These are phyloP conservation scores for Saturnispora hagleri DNA, from an alignment of 805 yeast species.

Conservation along the genomic window DNA sequence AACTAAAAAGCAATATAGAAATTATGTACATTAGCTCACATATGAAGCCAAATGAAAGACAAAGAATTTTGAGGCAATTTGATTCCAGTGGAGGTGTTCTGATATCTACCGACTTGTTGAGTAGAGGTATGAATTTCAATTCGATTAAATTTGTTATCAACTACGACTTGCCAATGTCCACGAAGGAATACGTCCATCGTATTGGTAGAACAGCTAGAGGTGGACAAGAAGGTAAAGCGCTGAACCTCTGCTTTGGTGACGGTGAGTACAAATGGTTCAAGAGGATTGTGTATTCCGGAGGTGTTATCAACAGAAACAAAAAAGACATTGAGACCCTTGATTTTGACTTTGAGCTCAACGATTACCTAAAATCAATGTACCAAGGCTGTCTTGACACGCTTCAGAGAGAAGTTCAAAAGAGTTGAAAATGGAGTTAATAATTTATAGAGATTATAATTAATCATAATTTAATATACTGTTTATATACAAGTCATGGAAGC, in stretches of 20 bases:
- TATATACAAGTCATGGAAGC: constrained; percentile 7
- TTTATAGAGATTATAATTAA: not conserved
- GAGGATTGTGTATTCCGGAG: constrained; percentile 35
- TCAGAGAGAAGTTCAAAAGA: constrained; percentile 32
- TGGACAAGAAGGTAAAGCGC: constrained; percentile 63
- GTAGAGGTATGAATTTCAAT: constrained; percentile 87
- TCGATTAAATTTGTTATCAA: constrained; percentile 70
- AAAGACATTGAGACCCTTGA: constrained; percentile 28
- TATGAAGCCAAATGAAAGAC: constrained; percentile 43
- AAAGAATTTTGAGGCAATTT: constrained; percentile 52
- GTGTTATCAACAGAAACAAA: constrained; percentile 43
- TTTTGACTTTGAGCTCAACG: constrained; percentile 27
- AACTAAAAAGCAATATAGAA: constrained; percentile 13
- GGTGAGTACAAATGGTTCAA: constrained; percentile 67
- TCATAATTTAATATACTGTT: not conserved
- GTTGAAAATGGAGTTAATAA: not conserved
- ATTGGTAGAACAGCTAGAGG: constrained; percentile 98
- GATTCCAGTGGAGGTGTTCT: constrained; percentile 38
- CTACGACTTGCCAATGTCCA: constrained; percentile 82
- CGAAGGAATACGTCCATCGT: constrained; percentile 90
- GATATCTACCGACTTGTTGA: constrained; percentile 82
- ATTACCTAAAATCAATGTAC: constrained; percentile 33
- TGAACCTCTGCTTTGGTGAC: constrained; percentile 62
- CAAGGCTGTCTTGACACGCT: constrained; percentile 35
- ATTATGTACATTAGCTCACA: constrained; percentile 51